Evolutionary conservation across 73 alveolate species (phyloP), one percentile per base, ranked within the genome.

Genomic region (Paramecium bursaria): DNA sequence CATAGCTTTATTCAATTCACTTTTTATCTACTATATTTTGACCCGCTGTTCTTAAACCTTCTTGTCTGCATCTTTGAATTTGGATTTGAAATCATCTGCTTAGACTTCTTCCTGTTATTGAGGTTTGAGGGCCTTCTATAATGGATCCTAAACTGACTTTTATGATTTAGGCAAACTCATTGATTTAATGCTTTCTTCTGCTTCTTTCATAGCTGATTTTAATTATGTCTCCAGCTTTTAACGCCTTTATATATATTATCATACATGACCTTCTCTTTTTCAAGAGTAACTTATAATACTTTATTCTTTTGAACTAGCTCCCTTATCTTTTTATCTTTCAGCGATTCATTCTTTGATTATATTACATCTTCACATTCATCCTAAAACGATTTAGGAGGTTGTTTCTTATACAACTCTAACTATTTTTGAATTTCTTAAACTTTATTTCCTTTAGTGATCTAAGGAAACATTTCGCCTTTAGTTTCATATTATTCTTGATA

Each of bases 1-100:
- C 35, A 79, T 39, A 30, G 89, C 89, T 53, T 79, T 79, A 55
- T 79, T 79, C 31, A 79, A 39, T 42, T 79, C 89, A n/a, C 57
- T 79, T 42, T 79, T 79, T 25, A 55, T 21, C 26, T 79, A 14
- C 17, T 79, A 42, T 33, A 53, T 31, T 23, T 79, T 30, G 19
- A 79, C 89, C 2, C 89, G 23, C 22, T 53, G 50, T 47, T 79
- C 89, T 46, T 79, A 54, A 9, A 79, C 46, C 42, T 79, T 79
- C 29, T 79, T 79, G 19, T 79, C 89, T 11, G 89, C 85, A 13
- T 79, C 76, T 39, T 79, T 53, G 21, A 79, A 79, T 27, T 79
- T 79, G 21, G 29, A 44, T 48, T 79, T 79, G 9, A n/a, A 79
- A 79, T 79, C 85, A 53, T 79, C 89, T 5, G 39, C 61, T 35